Evolutionary conservation across 805 yeast species (phyloP), one percentile per base, ranked within the genome.

Genomic region (Danielia reshetovae): DNA sequence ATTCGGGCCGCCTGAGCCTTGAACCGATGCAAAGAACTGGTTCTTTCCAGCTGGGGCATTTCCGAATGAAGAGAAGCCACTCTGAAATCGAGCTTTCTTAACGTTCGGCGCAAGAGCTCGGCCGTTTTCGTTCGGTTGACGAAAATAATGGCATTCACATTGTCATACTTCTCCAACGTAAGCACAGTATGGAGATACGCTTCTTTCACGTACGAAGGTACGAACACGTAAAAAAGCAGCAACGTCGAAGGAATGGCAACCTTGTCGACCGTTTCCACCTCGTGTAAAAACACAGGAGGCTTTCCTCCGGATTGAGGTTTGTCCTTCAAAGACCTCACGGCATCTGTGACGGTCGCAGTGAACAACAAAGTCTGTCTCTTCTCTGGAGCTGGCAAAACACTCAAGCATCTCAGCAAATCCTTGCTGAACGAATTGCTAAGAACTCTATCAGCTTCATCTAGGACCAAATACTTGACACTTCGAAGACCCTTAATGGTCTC

Each of bases 361-460:
- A 93, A 93, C 24, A 93, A 61, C 27, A 90, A 65, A 0, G 97
- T 93, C 59, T 90, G 97, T 50, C 98, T 75, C 36, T 75, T 68
- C 3, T 69, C 70, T 2, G 94, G 67, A 1, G 74, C 63, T 0
- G 98, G 96, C 24, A 93, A 60, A 0, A 79, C 75, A 5, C 69
- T 65, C 50, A 90, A 74, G 52, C 96, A 87, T 15, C 75, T 71
- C 31, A 74, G 74, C 40, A 93, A 65, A 59, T 90, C 95, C 22
- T 77, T 72, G 7, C 89, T 81, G 60, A 93, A 88, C 30, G 94
- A 83, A 36, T 80, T 77, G 29, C 93, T 85, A 43, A 93, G 72
- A 19, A 93, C 64, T 42, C 96, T 74, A 70, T 93, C 98, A 1
- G 98, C 98, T 65, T 90, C 98, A 69, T 93, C 98, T 2, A 93